A percentile compares a stretch with the other conserved stretches of the same genome.
These are phyloP conservation scores for Debaryomyces subglobosus DNA, from an alignment of 1,139 yeast genomes.

Conservation along the genomic window DNA sequence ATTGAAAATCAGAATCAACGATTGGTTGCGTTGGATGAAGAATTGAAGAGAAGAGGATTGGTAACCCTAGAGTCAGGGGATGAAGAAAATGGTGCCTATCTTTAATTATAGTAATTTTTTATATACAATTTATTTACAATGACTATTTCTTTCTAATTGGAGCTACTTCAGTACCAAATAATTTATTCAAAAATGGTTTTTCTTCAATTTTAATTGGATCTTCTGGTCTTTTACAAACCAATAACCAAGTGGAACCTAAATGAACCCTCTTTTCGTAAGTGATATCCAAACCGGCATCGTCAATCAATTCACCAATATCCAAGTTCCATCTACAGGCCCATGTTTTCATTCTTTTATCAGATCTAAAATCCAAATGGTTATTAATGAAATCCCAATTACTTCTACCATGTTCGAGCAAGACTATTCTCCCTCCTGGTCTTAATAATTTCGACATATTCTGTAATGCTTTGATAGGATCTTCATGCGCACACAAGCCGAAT, in stretches of 20 bases:
- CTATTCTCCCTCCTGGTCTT: constrained; percentile 89
- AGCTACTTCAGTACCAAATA: constrained; percentile 42
- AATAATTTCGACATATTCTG: constrained; percentile 70
- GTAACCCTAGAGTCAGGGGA: constrained; percentile 4
- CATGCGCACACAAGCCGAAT: constrained; percentile 93
- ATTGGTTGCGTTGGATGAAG: constrained; percentile 25
- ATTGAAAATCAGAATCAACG: constrained; percentile 32
- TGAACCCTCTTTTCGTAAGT: constrained; percentile 81
- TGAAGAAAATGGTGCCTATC: constrained; percentile 17
- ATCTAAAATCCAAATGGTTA: constrained; percentile 77
- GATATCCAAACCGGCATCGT: constrained; percentile 81
- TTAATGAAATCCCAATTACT: constrained; percentile 80
- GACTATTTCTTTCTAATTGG: constrained; percentile 26
- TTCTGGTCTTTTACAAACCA: constrained; percentile 72
- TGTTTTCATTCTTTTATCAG: constrained; percentile 78
- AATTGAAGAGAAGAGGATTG: constrained; percentile 32
- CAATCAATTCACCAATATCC: constrained; percentile 85
- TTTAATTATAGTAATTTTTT: constrained; percentile 16
- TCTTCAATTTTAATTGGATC: constrained; percentile 53
- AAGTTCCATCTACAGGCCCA: constrained; percentile 99
- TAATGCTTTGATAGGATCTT: constrained; percentile 85
- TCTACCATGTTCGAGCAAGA: constrained; percentile 90
- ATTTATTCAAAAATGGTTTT: constrained; percentile 46
- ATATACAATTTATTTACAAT: constrained; percentile 14
- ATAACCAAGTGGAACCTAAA: constrained; percentile 92